These are phyloP conservation scores for Phytophthora multivora DNA, from an alignment of 352 stramenopile genomes.

Conservation along the genomic window DNA sequence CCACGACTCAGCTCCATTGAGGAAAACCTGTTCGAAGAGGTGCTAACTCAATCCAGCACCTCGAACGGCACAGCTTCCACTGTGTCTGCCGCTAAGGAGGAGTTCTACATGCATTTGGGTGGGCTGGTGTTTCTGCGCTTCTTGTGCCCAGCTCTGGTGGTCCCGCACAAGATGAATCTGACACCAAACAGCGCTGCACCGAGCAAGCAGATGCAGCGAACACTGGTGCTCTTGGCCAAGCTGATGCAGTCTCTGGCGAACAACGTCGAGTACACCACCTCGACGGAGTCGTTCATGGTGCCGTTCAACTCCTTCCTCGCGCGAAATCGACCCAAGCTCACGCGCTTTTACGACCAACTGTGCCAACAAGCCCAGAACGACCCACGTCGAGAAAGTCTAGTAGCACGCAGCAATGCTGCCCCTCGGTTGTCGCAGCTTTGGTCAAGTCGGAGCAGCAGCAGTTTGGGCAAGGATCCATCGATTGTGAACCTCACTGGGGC, in stretches of 20 bases:
- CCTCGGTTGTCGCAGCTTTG: slow-evolving; percentile 76
- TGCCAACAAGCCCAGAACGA: slow-evolving; percentile 73
- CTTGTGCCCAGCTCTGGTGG: slow-evolving; percentile 74
- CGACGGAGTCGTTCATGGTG: slow-evolving; percentile 76
- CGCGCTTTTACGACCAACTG: slow-evolving; percentile 78
- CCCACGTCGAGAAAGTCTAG: slow-evolving; percentile 63
- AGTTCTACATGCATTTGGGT: slow-evolving; percentile 80
- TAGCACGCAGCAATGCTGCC: slow-evolving; percentile 55
- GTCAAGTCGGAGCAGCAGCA: slow-evolving; percentile 41
- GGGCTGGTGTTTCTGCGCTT: slow-evolving; percentile 82
- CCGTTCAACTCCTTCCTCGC: slow-evolving; percentile 77
- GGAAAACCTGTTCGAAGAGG: slow-evolving; percentile 47
- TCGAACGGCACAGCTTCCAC: slow-evolving; percentile 28
- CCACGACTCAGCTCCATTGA: slow-evolving; percentile 60
- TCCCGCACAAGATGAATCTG: slow-evolving; percentile 75
- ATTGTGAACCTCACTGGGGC: slow-evolving; percentile 50
- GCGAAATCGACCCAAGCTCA: slow-evolving; percentile 60
- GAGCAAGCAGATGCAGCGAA: slow-evolving; percentile 60
- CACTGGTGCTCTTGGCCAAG: slow-evolving; percentile 79
- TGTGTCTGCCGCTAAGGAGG: slow-evolving; percentile 48
- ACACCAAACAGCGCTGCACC: slow-evolving; percentile 49
- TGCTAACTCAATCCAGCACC: slow-evolving; percentile 29
- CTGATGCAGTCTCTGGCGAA: slow-evolving; percentile 84
- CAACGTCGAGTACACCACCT: slow-evolving; percentile 68
- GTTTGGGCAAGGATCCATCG: slow-evolving; percentile 33